Base-by-base conservation (phyloP, 2,329 filamentous ascomycete genomes). In the Neoscytalidium dimidiatum region DNA sequence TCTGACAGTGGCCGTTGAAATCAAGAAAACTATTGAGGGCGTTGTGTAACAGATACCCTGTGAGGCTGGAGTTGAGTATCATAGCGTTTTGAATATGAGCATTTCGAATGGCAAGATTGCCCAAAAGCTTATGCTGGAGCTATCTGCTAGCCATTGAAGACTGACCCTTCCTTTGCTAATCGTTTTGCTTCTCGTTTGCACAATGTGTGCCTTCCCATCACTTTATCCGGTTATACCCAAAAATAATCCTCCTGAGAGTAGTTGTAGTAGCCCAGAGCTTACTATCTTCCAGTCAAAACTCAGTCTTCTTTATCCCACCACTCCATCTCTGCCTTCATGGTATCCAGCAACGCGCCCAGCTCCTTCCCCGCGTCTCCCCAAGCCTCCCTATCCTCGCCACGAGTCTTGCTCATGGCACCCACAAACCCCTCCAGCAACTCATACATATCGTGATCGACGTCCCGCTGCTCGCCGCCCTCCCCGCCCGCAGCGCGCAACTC, bases 381-480 rank as follows among this genome's bases (percentile, higher is more conserved):
- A 23, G 13, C 28, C 6, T n/a, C 41, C 28, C 41, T 23, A 14
- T 46, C 38, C 26, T 17, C 41, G 26, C 56, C 28, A 19, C 41
- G 56, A 3, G 3, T 31, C 26, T 5, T 17, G 3, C 3, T n/a
- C 3, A 58, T n/a, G 11, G 56, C 56, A 4, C 4, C n/a, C 11
- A 60, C n/a, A 19, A 60, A 60, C 9, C 56, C 28, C 28, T 60
- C 56, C 4, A 60, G 26, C 26, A 60, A n/a, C 41, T 60, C 56
- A 28, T 60, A 60, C 38, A 46, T 35, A 19, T 46, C 38, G 28
- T 60, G 56, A 2, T 46, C 35, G 23, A 19, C 7, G 23, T 21
- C n/a, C 14, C 31, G 26, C 9, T 23, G 26, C 3, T 29, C 6
- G 8, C n/a, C 26, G 33, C 21, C 9, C 17, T 46, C 11, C 2